Evolutionary conservation across 108 stramenopile species (phyloP).

Genomic region (Pseudonitzschia multiseries): DNA sequence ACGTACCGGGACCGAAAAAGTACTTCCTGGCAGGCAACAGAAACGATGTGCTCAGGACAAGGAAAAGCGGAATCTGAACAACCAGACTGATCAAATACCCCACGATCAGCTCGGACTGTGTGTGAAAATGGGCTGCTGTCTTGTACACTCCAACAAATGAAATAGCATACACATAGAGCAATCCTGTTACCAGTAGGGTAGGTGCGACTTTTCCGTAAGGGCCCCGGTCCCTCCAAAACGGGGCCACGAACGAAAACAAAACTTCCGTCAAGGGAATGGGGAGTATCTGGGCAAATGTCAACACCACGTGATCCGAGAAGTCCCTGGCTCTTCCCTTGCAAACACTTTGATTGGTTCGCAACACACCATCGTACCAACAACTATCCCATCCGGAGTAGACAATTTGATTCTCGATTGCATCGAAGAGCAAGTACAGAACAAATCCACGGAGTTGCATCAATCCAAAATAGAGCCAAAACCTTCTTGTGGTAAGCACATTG

Average conservation of each 20-base stretch:
- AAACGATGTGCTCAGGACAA: conserved; percentile 35
- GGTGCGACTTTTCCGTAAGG: conserved; percentile 17
- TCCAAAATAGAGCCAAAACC: conserved; percentile 59
- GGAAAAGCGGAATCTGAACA: conserved; percentile 62
- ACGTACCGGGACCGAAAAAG: conserved; percentile 28
- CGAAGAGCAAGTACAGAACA: conserved; percentile 63
- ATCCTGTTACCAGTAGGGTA: conserved; percentile 33
- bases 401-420: conserved; percentile 58
- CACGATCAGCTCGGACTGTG: conserved; percentile 54
- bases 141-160: conserved; percentile 59
- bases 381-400: conserved; percentile 12
- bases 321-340: conserved; percentile 74
- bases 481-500: conserved; percentile 18
- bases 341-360: conserved; percentile 36
- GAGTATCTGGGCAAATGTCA: conserved; percentile 79
- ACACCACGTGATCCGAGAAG: conserved; percentile 87
- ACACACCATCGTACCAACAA: conserved; percentile 69
- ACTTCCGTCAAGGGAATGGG: conserved; percentile 66
- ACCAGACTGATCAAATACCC: conserved; percentile 72
- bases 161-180: conserved; percentile 68
- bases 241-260: conserved; percentile 48
- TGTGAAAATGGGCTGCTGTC: conserved; percentile 81
- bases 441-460: conserved; percentile 66
- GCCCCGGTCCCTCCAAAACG: conserved; percentile 40
- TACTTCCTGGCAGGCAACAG: conserved; percentile 8